Evolutionary conservation across 2,329 filamentous ascomycete species (phyloP).

Genomic region (Aspergillus calidoustus): DNA sequence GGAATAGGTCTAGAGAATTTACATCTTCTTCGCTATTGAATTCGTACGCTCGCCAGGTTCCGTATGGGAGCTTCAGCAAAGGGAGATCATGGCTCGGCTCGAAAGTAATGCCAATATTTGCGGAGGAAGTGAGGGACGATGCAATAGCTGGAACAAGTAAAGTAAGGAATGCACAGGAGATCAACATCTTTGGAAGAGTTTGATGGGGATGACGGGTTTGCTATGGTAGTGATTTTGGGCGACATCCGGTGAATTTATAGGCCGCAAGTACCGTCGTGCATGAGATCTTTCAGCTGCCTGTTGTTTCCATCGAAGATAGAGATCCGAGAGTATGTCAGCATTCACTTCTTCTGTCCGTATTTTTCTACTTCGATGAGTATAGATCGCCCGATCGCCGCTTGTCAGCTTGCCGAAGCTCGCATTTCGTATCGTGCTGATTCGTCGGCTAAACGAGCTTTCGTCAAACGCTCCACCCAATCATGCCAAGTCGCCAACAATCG

Average conservation of each 20-base stretch:
- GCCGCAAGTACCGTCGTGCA: neutral
- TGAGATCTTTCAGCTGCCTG: neutral
- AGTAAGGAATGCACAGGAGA: neutral
- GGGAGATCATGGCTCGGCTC: constrained; percentile 1
- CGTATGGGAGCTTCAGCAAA: constrained; percentile 9
- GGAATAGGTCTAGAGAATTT: neutral
- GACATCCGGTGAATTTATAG: neutral
- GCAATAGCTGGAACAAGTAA: neutral
- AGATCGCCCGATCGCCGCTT: neutral
- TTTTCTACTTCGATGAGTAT: neutral
- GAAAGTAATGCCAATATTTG: neutral
- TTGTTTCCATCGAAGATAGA: neutral
- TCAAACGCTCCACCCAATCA: too few species aligned
- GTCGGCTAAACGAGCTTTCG: neutral
- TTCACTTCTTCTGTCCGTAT: neutral
- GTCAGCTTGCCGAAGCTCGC: neutral
- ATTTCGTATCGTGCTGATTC: neutral
- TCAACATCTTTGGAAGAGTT: neutral
- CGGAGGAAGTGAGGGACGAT: neutral
- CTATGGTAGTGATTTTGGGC: neutral
- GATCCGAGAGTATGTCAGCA: neutral
- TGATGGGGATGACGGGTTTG: neutral
- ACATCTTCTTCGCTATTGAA: neutral
- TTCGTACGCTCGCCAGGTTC: constrained; percentile 7
- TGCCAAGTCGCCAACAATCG: too few species aligned